Percentiles rank a stretch among this genome's conserved stretches.
Evolutionary conservation across 83 land plant genomes (phyloP).

Genomic region (Thuja plicata): DNA sequence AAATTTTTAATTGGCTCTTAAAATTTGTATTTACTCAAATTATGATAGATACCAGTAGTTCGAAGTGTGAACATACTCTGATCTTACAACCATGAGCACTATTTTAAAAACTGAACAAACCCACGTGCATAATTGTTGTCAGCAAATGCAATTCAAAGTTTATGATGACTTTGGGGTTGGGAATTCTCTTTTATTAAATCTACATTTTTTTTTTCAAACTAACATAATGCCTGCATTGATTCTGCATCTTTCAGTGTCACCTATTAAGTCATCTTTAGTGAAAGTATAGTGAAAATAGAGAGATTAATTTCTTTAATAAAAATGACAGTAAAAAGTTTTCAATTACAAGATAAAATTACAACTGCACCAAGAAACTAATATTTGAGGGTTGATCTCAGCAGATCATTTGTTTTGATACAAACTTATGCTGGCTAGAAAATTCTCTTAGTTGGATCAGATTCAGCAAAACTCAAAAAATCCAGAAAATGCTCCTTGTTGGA

Average conservation of each 20-base stretch:
- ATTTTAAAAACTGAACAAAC: background rate
- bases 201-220: background rate
- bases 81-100: background rate
- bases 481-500: background rate
- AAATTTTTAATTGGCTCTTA: no score
- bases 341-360: background rate
- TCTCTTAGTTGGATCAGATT: background rate
- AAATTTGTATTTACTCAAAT: background rate
- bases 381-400: background rate
- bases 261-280: background rate
- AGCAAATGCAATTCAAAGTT: conserved; percentile 6
- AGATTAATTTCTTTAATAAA: background rate
- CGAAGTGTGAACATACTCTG: background rate
- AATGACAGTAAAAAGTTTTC: background rate
- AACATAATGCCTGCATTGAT: background rate
- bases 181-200: background rate
- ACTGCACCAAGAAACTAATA: background rate
- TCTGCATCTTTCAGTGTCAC: background rate
- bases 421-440: background rate
- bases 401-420: conserved; percentile 34
- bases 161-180: background rate
- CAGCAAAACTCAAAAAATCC: no score
- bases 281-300: background rate
- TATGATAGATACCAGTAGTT: background rate
- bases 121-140: background rate